Percentiles rank a stretch among this genome's conserved stretches.
These are phyloP conservation scores for Chaetomium olivaceum DNA, from an alignment of 2,329 filamentous ascomycete genomes.

Conservation along the genomic window DNA sequence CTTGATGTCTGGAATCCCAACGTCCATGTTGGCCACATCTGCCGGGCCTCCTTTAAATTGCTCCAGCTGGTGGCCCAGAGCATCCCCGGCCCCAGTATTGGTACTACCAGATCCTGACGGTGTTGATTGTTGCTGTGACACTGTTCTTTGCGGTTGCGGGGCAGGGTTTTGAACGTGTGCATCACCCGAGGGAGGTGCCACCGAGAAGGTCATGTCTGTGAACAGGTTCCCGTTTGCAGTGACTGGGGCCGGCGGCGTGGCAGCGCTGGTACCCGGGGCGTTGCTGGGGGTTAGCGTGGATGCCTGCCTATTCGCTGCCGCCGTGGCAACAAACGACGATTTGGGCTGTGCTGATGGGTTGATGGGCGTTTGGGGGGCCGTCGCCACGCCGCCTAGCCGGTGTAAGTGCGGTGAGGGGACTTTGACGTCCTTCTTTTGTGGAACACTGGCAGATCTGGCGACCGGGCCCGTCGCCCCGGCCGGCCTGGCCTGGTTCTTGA, in stretches of 20 bases:
- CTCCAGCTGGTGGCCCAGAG: background rate
- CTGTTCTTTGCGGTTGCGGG: conserved; percentile 28
- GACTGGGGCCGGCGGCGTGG: background rate
- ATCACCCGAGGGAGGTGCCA: conserved; percentile 46
- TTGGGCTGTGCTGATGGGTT: conserved; percentile 13
- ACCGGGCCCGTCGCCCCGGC: conserved; percentile 28
- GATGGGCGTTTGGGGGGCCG: conserved; percentile 15
- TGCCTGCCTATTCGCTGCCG: conserved; percentile 6
- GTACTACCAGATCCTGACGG: conserved; percentile 28
- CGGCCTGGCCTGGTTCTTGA: conserved; percentile 28
- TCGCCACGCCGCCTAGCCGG: conserved; percentile 16
- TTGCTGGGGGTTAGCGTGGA: background rate
- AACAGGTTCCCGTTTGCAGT: conserved; percentile 49
- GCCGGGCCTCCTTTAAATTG: conserved; percentile 5
- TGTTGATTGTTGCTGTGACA: conserved; percentile 18
- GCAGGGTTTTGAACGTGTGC: conserved; percentile 31
- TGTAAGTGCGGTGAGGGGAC: conserved; percentile 21
- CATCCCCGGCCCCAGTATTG: conserved; percentile 13
- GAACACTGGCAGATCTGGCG: conserved; percentile 28
- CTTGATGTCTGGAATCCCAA: conserved; percentile 3
- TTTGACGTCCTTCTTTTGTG: conserved; percentile 32
- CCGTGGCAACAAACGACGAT: conserved; percentile 5
- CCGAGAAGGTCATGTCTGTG: conserved; percentile 58
- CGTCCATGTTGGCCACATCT: conserved; percentile 22
- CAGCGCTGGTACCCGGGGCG: background rate